phyloP scores from a whole-genome alignment of 2,329 filamentous ascomycete genomes.

The Clarireedia hainanense region DNA sequence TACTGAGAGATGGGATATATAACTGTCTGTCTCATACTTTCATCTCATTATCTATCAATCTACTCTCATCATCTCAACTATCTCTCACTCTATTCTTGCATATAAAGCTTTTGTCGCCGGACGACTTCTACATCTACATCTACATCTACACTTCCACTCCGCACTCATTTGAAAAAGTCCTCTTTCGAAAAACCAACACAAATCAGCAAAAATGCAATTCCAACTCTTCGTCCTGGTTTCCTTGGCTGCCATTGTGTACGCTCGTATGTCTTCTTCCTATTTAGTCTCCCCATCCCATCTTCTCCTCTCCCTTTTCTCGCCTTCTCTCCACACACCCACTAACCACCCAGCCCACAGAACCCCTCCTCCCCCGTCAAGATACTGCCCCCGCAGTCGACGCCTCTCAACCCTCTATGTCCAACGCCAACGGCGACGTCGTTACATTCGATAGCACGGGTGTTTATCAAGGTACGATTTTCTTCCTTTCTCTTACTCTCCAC shows the following conservation, averaged over 20 bases:
- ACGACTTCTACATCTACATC: conserved; percentile 16
- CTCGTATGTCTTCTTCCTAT: conserved; percentile 13
- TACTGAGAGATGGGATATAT: too few relatives aligned
- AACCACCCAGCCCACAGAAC: not conserved
- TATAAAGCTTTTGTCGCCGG: conserved; percentile 23
- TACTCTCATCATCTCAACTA: not conserved
- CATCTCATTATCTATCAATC: too few relatives aligned
- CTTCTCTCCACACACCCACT: not conserved
- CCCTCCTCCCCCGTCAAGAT: not conserved
- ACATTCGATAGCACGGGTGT: conserved; percentile 19
- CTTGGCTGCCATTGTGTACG: conserved; percentile 17
- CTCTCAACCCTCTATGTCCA: conserved; percentile 21
- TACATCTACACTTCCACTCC: not conserved
- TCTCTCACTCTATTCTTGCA: conserved; percentile 1
- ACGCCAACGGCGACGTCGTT: conserved; percentile 21
- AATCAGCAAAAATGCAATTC: conserved; percentile 23
- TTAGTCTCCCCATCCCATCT: not conserved
- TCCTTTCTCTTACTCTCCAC: not conserved
- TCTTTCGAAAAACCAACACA: not conserved
- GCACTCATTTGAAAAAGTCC: not conserved
- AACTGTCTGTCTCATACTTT: too few relatives aligned
- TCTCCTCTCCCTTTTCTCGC: not conserved
- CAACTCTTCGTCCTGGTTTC: conserved; percentile 23
- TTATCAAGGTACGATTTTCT: conserved; percentile 5
- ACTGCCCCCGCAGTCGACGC: conserved; percentile 11